These are phyloP conservation scores for Lentinus tigrinus DNA, from an alignment of 768 basidiomycete genomes.

Conservation along the genomic window DNA sequence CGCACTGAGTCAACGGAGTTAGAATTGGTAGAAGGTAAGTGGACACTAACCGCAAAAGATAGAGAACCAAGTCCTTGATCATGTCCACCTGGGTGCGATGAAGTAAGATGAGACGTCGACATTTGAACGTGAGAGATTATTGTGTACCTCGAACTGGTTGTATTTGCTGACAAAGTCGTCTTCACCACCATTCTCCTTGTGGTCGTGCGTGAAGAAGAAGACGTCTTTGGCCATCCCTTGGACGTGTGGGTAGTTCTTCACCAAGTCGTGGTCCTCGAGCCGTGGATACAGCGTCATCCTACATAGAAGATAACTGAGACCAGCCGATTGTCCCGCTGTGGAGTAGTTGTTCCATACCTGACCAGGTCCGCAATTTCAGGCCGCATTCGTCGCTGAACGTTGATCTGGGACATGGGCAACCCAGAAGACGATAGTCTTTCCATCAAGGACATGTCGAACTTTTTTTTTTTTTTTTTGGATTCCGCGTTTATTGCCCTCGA, in stretches of 20 bases:
- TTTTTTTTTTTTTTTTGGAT: no score
- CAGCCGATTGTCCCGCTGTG: no score
- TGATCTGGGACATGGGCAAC: conserved; percentile 65
- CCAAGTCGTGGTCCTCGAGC: conserved; percentile 56
- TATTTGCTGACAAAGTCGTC: conserved; percentile 65
- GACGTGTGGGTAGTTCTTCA: conserved; percentile 52
- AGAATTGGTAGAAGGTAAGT: not conserved
- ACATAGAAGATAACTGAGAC: no score
- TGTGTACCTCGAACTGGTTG: conserved; percentile 62
- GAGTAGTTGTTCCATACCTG: conserved; percentile 34
- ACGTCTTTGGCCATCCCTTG: conserved; percentile 62
- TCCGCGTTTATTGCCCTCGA: conserved; percentile 3
- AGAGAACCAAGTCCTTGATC: conserved; percentile 52
- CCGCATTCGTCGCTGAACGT: conserved; percentile 76
- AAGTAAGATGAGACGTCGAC: no score
- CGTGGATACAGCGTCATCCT: conserved; percentile 62
- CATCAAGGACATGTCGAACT: conserved; percentile 64
- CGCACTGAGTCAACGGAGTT: not conserved
- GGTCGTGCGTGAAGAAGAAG: conserved; percentile 64
- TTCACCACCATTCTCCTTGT: conserved; percentile 55
- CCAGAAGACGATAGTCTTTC: conserved; percentile 61
- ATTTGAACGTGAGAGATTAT: not conserved
- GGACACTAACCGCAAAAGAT: conserved; percentile 39
- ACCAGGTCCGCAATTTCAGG: conserved; percentile 65
- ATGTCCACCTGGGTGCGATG: conserved; percentile 32